Evolutionary conservation across 2,329 filamentous ascomycete genomes (phyloP).

Genomic region (Lachnellula hyalina): DNA sequence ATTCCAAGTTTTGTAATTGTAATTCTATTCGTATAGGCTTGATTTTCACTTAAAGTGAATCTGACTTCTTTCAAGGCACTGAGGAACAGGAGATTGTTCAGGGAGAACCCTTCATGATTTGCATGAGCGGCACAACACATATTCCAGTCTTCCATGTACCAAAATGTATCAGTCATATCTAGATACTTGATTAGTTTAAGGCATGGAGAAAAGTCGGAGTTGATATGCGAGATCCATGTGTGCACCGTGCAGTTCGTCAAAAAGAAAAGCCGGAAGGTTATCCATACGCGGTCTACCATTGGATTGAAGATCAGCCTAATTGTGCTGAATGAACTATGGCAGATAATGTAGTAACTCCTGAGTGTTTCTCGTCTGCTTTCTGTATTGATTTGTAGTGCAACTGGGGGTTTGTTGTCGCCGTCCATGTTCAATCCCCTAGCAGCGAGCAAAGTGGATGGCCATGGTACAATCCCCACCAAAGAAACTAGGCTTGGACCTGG

Average conservation of each 20-base stretch:
- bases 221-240: background rate
- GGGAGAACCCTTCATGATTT: too few species aligned
- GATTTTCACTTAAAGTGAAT: background rate
- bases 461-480: background rate
- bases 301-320: background rate
- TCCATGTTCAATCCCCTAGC: background rate
- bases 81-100: background rate
- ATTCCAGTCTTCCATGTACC: background rate
- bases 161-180: background rate
- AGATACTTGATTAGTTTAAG: background rate
- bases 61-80: background rate
- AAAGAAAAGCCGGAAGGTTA: background rate
- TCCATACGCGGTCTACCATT: background rate
- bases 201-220: background rate
- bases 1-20: background rate
- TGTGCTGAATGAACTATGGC: fast-evolving
- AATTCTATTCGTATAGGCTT: background rate
- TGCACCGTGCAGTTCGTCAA: background rate
- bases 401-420: background rate
- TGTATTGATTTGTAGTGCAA: background rate
- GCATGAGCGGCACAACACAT: background rate
- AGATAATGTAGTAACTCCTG: background rate
- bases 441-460: background rate
- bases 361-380: background rate
- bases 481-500: background rate